Evolutionary conservation across 2,329 filamentous ascomycete genomes (phyloP).

Genomic region (Pyrenochaeta sp.): DNA sequence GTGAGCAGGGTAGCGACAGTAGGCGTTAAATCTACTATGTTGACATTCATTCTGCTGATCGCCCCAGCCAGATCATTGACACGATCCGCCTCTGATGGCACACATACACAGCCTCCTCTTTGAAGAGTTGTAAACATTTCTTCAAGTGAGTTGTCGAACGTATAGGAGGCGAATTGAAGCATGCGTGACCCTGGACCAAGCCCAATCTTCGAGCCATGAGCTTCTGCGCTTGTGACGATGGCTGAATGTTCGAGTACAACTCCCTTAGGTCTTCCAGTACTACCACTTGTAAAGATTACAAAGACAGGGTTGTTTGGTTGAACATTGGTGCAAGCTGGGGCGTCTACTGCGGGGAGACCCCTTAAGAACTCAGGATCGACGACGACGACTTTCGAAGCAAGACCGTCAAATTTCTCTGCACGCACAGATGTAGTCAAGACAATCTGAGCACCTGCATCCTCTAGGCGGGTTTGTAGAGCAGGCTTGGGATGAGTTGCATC

Average conservation of each 20-base stretch:
- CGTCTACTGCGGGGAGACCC: slow-evolving; percentile 30
- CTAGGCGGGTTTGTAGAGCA: slow-evolving; percentile 49
- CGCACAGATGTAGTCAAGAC: slow-evolving; percentile 51
- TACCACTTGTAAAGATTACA: slow-evolving; percentile 46
- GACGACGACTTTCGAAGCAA: slow-evolving; percentile 50
- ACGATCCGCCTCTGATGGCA: slow-evolving; percentile 63
- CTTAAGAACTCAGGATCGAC: slow-evolving; percentile 46
- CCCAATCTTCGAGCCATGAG: slow-evolving; percentile 38
- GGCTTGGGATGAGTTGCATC: slow-evolving; percentile 47
- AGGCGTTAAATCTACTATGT: slow-evolving; percentile 63
- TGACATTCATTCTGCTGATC: slow-evolving; percentile 36
- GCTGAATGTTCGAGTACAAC: slow-evolving; percentile 43
- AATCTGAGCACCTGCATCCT: slow-evolving; percentile 51
- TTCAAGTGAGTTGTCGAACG: slow-evolving; percentile 64
- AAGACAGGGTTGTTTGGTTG: slow-evolving; percentile 38
- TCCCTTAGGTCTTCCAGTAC: slow-evolving; percentile 46
- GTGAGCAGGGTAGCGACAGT: slow-evolving; percentile 62
- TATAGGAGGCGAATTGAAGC: slow-evolving; percentile 57
- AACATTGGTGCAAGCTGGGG: slow-evolving; percentile 28
- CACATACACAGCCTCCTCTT: slow-evolving; percentile 61
- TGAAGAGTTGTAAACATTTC: slow-evolving; percentile 65
- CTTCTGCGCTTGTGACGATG: slow-evolving; percentile 42
- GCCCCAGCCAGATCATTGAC: slow-evolving; percentile 61
- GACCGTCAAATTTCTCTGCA: slow-evolving; percentile 52
- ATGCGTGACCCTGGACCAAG: slow-evolving; percentile 37